A percentile compares a stretch with the other conserved stretches of the same genome.
phyloP scores from a whole-genome alignment of 805 yeast species.

The Candida nanaspora region DNA sequence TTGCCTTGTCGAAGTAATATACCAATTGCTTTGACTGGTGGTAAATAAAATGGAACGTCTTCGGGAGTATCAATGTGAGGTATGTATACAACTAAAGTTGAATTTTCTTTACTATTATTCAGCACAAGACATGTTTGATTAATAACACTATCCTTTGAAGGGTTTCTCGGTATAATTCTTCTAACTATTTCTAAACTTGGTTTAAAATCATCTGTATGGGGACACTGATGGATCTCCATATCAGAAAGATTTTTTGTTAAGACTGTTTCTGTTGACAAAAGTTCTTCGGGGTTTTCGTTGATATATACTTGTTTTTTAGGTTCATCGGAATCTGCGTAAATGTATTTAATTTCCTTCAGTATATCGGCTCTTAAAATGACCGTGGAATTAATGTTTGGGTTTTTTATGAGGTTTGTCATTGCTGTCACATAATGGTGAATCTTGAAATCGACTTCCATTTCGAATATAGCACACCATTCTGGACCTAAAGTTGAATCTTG shows the following conservation, averaged over 20 bases:
- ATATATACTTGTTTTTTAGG: conserved; percentile 17
- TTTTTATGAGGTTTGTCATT: conserved; percentile 69
- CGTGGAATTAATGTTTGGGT: conserved; percentile 88
- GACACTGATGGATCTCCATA: conserved; percentile 29
- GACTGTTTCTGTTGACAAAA: conserved; percentile 13
- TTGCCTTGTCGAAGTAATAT: conserved; percentile 41
- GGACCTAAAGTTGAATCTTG: conserved; percentile 43
- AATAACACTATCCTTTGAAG: conserved; percentile 72
- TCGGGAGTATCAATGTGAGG: conserved; percentile 61
- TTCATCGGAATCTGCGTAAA: conserved; percentile 23
- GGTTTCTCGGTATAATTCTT: conserved; percentile 86
- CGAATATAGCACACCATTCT: conserved; percentile 57
- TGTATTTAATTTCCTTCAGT: conserved; percentile 42
- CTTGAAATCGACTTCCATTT: conserved; percentile 39
- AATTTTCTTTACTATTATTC: conserved; percentile 25
- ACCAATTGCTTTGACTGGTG: conserved; percentile 75
- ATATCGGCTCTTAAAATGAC: conserved; percentile 87
- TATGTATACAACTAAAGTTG: conserved; percentile 59
- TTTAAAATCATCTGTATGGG: conserved; percentile 20
- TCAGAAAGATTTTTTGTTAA: conserved; percentile 31
- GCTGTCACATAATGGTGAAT: conserved; percentile 61
- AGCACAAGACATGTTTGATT: conserved; percentile 74
- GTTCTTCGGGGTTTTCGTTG: conserved; percentile 26
- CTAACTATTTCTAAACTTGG: conserved; percentile 57
- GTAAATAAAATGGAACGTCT: conserved; percentile 83